Base-by-base conservation (phyloP, 2,329 filamentous ascomycete species). In the Magnaporthiopsis poae region DNA sequence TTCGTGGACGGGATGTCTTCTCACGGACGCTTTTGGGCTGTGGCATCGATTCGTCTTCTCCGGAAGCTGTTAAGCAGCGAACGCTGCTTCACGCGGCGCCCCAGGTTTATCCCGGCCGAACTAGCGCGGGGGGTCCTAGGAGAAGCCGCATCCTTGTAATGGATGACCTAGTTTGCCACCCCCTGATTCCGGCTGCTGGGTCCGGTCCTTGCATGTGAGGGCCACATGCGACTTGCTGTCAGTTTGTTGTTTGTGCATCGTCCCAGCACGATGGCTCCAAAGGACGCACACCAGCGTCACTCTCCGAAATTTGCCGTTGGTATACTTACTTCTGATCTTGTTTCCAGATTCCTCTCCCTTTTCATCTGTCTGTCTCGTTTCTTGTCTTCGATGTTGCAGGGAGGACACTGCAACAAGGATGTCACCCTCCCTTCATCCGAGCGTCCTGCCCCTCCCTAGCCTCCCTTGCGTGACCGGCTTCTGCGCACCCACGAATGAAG, bases 401-500 rank as follows among this genome's bases (percentile, higher is more conserved):
- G 39, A 46, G 15, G 39, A 46, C 1, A 46, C 15, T 7, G 39
- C 39, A 46, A 46, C 39, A 18, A 18, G 13, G 5, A 18, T 18
- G 15, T 46, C 39, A 46, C 39, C 13, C 18, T 56, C 46, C 46
- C 21, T 56, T 56, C 8, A 21, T 56, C 46, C n/a, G 1, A 25
- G 7, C 9, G n/a, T 56, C 46, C 46, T 56, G 21, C 1, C 21
- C 11, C 46, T 56, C 46, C 46, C n/a, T 56, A 11, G n/a, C 46
- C 46, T 13, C 46, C 21, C 46, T 56, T 56, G 7, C 46, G 9
- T n/a, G n/a, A 7, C 21, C 13, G n/a, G 46, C 18, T 56, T 56
- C 21, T 11, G 46, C 46, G 8, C 21, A 5, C 2, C 46, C 46
- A 9, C 46, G 46, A 25, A 85, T 77, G 65, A 80, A 81, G 35